These are phyloP conservation scores for Pseudozyma thailandica DNA, from an alignment of 1,284 basidiomycete species.

Conservation along the genomic window DNA sequence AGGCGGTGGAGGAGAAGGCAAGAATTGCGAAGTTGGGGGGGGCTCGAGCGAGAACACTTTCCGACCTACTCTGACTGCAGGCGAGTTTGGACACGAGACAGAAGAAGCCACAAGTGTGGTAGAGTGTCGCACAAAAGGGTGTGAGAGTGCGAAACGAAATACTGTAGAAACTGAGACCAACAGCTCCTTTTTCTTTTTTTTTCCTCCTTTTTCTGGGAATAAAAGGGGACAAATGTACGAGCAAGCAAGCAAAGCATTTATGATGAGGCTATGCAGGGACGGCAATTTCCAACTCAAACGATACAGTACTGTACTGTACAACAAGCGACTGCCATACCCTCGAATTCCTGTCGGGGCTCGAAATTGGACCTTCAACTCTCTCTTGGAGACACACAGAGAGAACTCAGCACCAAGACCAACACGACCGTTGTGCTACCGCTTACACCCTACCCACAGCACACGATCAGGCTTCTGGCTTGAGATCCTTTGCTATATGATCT, in stretches of 20 bases:
- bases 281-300: background rate
- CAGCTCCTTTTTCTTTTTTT: constrained; percentile 3
- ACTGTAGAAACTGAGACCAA: constrained; percentile 9
- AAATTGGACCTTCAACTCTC: no score
- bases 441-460: no score
- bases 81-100: no score
- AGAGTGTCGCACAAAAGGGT: background rate
- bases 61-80: background rate
- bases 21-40: background rate
- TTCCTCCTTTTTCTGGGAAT: background rate
- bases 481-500: no score
- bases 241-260: no score
- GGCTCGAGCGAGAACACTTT: background rate
- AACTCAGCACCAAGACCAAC: no score
- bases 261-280: background rate
- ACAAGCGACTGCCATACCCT: background rate
- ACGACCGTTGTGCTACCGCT: no score
- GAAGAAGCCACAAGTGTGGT: no score
- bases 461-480: no score
- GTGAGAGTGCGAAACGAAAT: no score
- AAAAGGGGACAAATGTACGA: background rate
- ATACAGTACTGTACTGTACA: background rate
- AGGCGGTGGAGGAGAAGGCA: background rate
- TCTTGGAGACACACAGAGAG: no score
- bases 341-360: background rate